A percentile compares a stretch with the other conserved stretches of the same genome.
Conservation (phyloP, 352 stramenopile genomes). For the Globisporangium perplexum region DNA sequence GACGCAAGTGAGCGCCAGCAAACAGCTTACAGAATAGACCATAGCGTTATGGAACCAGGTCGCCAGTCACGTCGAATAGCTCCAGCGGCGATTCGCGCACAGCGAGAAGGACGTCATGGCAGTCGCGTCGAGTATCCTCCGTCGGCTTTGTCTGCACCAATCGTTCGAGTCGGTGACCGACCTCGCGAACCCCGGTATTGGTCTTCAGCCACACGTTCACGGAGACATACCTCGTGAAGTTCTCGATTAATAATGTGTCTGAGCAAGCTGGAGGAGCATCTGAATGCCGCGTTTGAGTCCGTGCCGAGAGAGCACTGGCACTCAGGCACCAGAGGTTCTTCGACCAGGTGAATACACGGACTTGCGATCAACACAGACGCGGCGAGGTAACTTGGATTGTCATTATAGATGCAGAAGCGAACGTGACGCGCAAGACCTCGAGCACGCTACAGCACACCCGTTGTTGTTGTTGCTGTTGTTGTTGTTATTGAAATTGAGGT, state of each 20-base stretch:
- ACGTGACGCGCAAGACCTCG: too few relatives aligned
- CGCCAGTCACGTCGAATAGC: not conserved
- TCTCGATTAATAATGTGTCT: not conserved
- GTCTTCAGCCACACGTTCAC: conserved; percentile 14
- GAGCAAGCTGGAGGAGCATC: conserved; percentile 3
- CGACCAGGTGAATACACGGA: conserved; percentile 5
- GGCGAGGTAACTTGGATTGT: too few relatives aligned
- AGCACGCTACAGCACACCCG: too few relatives aligned
- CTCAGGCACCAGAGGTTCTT: conserved; percentile 14
- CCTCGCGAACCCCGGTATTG: conserved; percentile 18
- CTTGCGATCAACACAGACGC: not conserved
- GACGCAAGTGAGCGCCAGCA: not conserved
- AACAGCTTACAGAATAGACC: not conserved
- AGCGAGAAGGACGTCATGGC: conserved; percentile 17
- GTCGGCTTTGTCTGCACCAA: conserved; percentile 20
- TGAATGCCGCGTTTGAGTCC: conserved; percentile 15
- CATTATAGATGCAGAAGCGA: too few relatives aligned
- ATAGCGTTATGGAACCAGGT: not conserved
- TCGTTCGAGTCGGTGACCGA: conserved; percentile 20
- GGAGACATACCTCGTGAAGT: conserved; percentile 9
- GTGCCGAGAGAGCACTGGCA: conserved; percentile 15
- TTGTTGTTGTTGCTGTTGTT: too few relatives aligned
- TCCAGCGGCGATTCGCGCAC: not conserved
- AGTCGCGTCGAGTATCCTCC: conserved; percentile 13
- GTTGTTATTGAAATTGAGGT: too few relatives aligned